phyloP scores from a whole-genome alignment of 192 early-diverging fungal genomes.

The Coemansia sp. region DNA sequence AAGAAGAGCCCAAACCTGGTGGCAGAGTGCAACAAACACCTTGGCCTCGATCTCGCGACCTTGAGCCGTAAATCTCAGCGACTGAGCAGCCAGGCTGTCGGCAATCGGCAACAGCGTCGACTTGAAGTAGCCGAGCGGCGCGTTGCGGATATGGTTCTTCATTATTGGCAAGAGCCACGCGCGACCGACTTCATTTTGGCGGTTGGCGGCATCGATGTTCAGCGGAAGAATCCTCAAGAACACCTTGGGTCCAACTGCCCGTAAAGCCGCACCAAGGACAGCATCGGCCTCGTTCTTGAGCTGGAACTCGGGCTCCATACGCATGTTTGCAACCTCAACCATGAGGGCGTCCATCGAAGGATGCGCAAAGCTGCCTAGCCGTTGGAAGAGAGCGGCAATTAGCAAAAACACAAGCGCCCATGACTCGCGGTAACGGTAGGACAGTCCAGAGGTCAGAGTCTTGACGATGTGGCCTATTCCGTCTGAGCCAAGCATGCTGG shows the following conservation, averaged over 20 bases:
- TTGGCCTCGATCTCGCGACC: slow-evolving; percentile 75
- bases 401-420: slow-evolving; percentile 83
- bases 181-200: slow-evolving; percentile 58
- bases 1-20: slow-evolving; percentile 87
- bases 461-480: slow-evolving; percentile 56
- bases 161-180: slow-evolving; percentile 91
- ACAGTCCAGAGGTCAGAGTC: slow-evolving; percentile 58
- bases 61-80: slow-evolving; percentile 57
- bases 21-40: slow-evolving; percentile 82
- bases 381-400: slow-evolving; percentile 71
- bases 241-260: slow-evolving; percentile 73
- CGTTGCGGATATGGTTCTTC: slow-evolving; percentile 70
- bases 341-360: slow-evolving; percentile 62
- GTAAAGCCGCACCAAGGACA: slow-evolving; percentile 75
- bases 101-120: slow-evolving; percentile 74
- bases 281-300: slow-evolving; percentile 85
- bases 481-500: slow-evolving; percentile 68
- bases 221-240: slow-evolving; percentile 77
- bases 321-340: slow-evolving; percentile 67
- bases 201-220: slow-evolving; percentile 70
- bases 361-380: slow-evolving; percentile 64
- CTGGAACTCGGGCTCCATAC: slow-evolving; percentile 78
- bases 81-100: slow-evolving; percentile 66
- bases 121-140: slow-evolving; percentile 70
- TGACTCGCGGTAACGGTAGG: slow-evolving; percentile 77